Conservation (phyloP, 2,329 filamentous ascomycete species). For the Aspergillus oerlinghausenensis region DNA sequence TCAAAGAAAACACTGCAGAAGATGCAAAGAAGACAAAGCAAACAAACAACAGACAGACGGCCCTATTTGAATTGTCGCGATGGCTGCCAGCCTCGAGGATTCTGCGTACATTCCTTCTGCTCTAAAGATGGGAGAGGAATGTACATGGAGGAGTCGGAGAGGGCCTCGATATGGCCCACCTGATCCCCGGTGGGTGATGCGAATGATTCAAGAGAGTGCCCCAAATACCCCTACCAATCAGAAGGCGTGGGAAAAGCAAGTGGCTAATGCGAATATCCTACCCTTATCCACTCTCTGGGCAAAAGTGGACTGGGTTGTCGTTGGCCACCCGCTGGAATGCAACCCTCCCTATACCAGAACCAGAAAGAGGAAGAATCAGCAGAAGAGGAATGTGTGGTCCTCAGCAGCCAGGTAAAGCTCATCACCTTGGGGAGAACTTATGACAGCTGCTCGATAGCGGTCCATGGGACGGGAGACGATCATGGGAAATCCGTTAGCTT, state of each 20-base stretch:
- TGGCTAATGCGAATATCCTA: constrained; percentile 24
- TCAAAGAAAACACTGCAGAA: constrained; percentile 37
- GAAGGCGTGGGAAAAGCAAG: constrained; percentile 3
- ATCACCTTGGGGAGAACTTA: constrained; percentile 12
- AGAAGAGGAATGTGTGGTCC: constrained; percentile 21
- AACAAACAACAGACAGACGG: constrained; percentile 39
- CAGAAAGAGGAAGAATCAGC: constrained; percentile 22
- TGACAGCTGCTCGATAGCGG: neutral
- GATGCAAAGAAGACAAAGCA: constrained; percentile 41
- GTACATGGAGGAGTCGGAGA: constrained; percentile 20
- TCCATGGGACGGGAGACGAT: neutral
- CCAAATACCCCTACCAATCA: constrained; percentile 23
- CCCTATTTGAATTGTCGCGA: constrained; percentile 35
- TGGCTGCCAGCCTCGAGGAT: constrained; percentile 32
- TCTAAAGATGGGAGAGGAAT: constrained; percentile 34
- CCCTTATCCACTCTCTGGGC: constrained; percentile 15
- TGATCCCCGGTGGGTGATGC: constrained; percentile 18
- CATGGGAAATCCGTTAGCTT: neutral
- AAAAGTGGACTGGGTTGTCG: constrained; percentile 14
- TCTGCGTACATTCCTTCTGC: constrained; percentile 31
- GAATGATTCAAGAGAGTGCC: constrained; percentile 13
- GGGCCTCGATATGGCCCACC: constrained; percentile 18
- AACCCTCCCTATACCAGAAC: constrained; percentile 32
- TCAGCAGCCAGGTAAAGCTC: constrained; percentile 9
- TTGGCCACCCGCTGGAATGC: constrained; percentile 35